Evolutionary conservation across 257 asterid genomes (phyloP), one percentile per base, ranked within the genome.

Genomic region (Asclepias syriaca): DNA sequence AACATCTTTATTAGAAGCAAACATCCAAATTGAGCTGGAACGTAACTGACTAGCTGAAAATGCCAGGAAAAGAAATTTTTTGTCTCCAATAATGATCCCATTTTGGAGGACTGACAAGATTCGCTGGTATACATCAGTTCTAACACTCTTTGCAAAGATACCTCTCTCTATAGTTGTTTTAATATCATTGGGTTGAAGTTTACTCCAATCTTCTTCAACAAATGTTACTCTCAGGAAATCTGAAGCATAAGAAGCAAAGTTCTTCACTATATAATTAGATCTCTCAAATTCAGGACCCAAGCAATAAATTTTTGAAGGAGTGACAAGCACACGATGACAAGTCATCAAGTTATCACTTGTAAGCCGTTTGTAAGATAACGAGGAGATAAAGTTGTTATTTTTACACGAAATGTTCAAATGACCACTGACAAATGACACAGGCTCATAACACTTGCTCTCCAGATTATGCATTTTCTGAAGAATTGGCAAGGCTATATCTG

Each of bases 191-290:
- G 88, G 70, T 0, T 87, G 72, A 75, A 94, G 88, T 76, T 85
- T 82, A 22, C 99, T 78, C 99, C 97, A 91, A 85, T 94, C 97
- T 82, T 94, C 99, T 66, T 94, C 99, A 8, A 91, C 99, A 72
- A 94, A 94, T 51, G 97, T 94, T 72, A 89, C 95, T 79, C 99
- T 84, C 81, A 87, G 49, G 70, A 94, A 94, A 71, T 91, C 95
- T 16, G 95, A 84, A 71, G 95, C 97, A 65, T 84, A 79, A 18
- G 81, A 14, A 68, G 90, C 90, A 75, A 85, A 94, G 75, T 94
- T 82, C 89, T 88, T 90, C 70, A 91, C 93, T 0, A 94, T 86
- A 76, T 94, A 88, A 85, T 94, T 94, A 18, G 99, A 91, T 32
- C 86, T 78, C 75, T 91, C 99, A 49, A 89, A 91, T 77, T 94